Conservation (phyloP, 805 yeast species). For the Teunomyces aglyptinius region DNA sequence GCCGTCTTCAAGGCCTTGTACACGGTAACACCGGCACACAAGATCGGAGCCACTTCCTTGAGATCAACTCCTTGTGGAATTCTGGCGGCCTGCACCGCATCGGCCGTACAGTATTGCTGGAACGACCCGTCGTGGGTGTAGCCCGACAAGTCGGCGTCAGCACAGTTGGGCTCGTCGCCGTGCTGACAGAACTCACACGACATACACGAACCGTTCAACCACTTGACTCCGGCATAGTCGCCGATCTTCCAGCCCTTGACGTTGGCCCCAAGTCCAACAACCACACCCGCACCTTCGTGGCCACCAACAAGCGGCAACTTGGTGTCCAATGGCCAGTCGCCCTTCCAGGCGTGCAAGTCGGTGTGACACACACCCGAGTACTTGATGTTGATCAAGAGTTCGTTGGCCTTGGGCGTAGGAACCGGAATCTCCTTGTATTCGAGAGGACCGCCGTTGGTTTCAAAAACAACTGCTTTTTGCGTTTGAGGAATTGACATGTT, state of each 20-base stretch:
- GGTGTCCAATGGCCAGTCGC: slow-evolving; percentile 46
- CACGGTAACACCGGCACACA: slow-evolving; percentile 68
- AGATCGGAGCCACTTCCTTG: slow-evolving; percentile 57
- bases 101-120: slow-evolving; percentile 67
- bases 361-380: slow-evolving; percentile 49
- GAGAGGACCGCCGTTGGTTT: slow-evolving; percentile 43
- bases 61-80: slow-evolving; percentile 56
- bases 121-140: slow-evolving; percentile 72
- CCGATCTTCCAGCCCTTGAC: slow-evolving; percentile 44
- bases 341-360: slow-evolving; percentile 48
- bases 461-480: slow-evolving; percentile 44
- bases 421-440: slow-evolving; percentile 31
- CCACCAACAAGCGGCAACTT: slow-evolving; percentile 48
- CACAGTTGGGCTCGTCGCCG: slow-evolving; percentile 53
- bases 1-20: slow-evolving; percentile 68
- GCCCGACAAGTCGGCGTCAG: slow-evolving; percentile 67
- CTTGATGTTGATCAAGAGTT: slow-evolving; percentile 42
- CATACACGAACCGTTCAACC: slow-evolving; percentile 47
- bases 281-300: slow-evolving; percentile 50
- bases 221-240: slow-evolving; percentile 44
- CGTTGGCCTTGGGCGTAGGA: slow-evolving; percentile 38
- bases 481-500: slow-evolving; percentile 30
- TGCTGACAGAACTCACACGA: slow-evolving; percentile 42
- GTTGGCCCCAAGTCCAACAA: slow-evolving; percentile 41
- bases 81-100: slow-evolving; percentile 61